Evolutionary conservation across 1,284 basidiomycete genomes (phyloP).

Genomic region (Irpex lacteus): DNA sequence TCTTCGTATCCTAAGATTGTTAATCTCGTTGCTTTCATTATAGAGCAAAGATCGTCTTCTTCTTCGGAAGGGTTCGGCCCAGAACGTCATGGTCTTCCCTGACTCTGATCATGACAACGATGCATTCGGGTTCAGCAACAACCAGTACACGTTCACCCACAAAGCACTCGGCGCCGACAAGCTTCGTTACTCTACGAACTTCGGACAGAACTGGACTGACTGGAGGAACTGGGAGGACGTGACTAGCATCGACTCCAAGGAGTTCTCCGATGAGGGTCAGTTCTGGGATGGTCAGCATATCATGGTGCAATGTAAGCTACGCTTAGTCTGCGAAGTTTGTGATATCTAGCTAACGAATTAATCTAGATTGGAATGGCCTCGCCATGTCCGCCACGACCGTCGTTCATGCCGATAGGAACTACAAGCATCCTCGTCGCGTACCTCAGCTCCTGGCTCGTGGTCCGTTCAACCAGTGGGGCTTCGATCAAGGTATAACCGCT

Average conservation of each 20-base stretch:
- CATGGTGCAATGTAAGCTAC: conserved; percentile 76
- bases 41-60: conserved; percentile 73
- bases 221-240: conserved; percentile 77
- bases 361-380: conserved; percentile 71
- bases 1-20: conserved; percentile 6
- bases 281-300: conserved; percentile 87
- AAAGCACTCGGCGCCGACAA: conserved; percentile 83
- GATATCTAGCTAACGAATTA: neutral
- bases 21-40: conserved; percentile 15
- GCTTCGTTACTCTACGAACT: conserved; percentile 85
- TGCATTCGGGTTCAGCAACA: conserved; percentile 59
- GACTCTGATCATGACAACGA: conserved; percentile 70
- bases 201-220: conserved; percentile 78
- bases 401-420: conserved; percentile 75
- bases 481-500: conserved; percentile 74
- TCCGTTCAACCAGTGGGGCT: conserved; percentile 88
- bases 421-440: conserved; percentile 63
- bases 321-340: conserved; percentile 3
- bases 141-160: conserved; percentile 75
- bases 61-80: conserved; percentile 69
- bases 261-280: conserved; percentile 52
- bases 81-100: conserved; percentile 84
- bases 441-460: conserved; percentile 86
- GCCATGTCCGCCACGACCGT: conserved; percentile 63
- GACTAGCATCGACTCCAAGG: conserved; percentile 57